Base-by-base conservation (phyloP, 768 basidiomycete species). In the Clitopilus passeckerianus region DNA sequence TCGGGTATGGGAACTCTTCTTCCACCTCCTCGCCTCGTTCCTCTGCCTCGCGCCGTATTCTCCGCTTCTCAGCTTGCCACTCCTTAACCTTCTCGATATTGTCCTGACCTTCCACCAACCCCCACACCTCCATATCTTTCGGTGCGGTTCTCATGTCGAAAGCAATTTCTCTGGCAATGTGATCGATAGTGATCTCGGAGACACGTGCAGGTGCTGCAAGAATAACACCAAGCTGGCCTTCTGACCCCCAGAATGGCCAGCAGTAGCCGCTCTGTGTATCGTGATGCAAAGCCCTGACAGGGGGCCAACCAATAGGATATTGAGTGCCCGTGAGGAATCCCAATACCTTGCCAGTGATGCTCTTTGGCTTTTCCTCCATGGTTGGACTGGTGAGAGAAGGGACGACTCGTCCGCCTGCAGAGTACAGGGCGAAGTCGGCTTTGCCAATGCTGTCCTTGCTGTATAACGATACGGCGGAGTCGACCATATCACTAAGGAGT, bases 71-170 rank as follows among this genome's bases (percentile, higher is more conserved):
- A 62, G 72, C 78, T 62, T 73, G 75, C 77, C 87, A 91, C 57
- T 74, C 79, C 24, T 66, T 67, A 27, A 91, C 76, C 69, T 86
- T 89, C 34, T 72, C 80, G 6, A 85, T 57, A 64, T 95, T 91
- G 54, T 91, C 89, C 55, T 67, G 61, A 9, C 90, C 91, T 63
- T 97, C 94, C 34, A 96, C 82, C 63, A 94, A 71, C 0, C 86
- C 95, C 95, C 94, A 96, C 5, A 96, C 83, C 65, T 97, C 93
- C 85, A 98, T 91, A 44, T 88, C 78, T 60, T 83, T 77, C 44
- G 96, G 96, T 1, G 93, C 93, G 41, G 86, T 86, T 37, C 86
- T 78, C 73, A 91, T 78, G 65, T 95, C 92, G 67, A 85, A 84
- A 5, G 93, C 90, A 43, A 94, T 77, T 63, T 96, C 95, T 60